Conservation (phyloP, 2,329 filamentous ascomycete species). For the Colletotrichum tropicale region DNA sequence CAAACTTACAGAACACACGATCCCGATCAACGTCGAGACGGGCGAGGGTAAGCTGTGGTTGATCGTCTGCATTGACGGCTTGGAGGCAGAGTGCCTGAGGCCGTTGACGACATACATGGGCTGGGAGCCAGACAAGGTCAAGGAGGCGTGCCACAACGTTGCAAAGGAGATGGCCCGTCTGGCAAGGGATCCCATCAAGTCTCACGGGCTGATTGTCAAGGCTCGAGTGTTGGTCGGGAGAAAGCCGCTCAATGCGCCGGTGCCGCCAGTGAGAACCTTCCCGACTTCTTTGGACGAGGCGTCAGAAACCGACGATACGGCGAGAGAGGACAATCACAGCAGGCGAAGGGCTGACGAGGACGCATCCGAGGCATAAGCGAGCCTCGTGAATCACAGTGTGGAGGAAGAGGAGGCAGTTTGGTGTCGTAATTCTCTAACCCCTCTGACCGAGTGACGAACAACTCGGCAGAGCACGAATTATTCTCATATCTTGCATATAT, state of each 20-base stretch:
- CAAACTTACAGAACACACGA: conserved; percentile 48
- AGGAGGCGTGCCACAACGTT: conserved; percentile 49
- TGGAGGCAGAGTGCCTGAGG: conserved; percentile 54
- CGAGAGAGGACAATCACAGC: conserved; percentile 7
- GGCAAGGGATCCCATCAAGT: conserved; percentile 49
- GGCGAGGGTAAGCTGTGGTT: conserved; percentile 59
- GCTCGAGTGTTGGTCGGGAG: conserved; percentile 53
- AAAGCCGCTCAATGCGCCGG: conserved; percentile 42
- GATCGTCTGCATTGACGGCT: conserved; percentile 52
- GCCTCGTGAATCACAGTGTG: background rate
- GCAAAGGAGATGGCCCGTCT: conserved; percentile 53
- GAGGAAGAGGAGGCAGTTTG: background rate
- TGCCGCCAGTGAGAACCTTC: background rate
- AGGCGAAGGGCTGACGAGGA: background rate
- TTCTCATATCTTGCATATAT: conserved; percentile 13
- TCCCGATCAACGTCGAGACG: conserved; percentile 52
- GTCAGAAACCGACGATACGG: conserved; percentile 19
- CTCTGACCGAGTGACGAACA: conserved; percentile 4
- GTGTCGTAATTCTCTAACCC: background rate
- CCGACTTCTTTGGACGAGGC: conserved; percentile 4
- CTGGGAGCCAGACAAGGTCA: conserved; percentile 55
- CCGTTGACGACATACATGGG: conserved; percentile 57
- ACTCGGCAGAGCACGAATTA: conserved; percentile 10
- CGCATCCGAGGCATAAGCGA: background rate
- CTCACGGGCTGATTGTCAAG: conserved; percentile 49